Evolutionary conservation across 192 early-diverging fungal species (phyloP).

Genomic region (Entomortierella chlamydospora): DNA sequence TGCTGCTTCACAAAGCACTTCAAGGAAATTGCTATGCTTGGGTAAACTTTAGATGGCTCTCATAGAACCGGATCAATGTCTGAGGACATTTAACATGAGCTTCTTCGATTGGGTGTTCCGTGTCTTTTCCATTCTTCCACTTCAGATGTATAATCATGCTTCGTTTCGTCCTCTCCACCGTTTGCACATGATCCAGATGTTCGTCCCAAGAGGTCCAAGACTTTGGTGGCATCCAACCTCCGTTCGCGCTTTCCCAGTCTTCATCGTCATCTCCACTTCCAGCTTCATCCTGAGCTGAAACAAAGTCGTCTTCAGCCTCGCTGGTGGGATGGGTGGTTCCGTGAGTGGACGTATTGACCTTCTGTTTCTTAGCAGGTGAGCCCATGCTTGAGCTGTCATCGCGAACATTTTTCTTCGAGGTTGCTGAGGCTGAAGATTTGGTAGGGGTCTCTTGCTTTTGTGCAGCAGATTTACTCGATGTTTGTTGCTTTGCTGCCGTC

Average conservation of each 20-base stretch:
- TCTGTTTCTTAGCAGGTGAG: conserved; percentile 13
- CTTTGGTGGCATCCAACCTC: conserved; percentile 20
- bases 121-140: conserved; percentile 60
- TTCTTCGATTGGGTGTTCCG: conserved; percentile 50
- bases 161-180: conserved; percentile 23
- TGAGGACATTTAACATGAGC: conserved; percentile 59
- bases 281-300: no score
- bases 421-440: not conserved
- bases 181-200: conserved; percentile 13
- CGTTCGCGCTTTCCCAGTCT: not conserved
- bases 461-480: not conserved
- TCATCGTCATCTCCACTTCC: no score
- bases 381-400: not conserved
- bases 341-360: not conserved
- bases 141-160: conserved; percentile 52
- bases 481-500: no score
- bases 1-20: not conserved
- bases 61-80: conserved; percentile 65
- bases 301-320: conserved; percentile 3
- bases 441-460: not conserved
- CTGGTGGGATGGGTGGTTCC: not conserved
- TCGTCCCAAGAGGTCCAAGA: conserved; percentile 42
- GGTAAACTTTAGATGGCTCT: conserved; percentile 63
- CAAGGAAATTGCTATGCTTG: conserved; percentile 16
- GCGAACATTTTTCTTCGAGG: conserved; percentile 4